Percentiles rank a stretch among this genome's conserved stretches.
These are phyloP conservation scores for Alternaria panax DNA, from an alignment of 2,329 filamentous ascomycete species.

Conservation along the genomic window DNA sequence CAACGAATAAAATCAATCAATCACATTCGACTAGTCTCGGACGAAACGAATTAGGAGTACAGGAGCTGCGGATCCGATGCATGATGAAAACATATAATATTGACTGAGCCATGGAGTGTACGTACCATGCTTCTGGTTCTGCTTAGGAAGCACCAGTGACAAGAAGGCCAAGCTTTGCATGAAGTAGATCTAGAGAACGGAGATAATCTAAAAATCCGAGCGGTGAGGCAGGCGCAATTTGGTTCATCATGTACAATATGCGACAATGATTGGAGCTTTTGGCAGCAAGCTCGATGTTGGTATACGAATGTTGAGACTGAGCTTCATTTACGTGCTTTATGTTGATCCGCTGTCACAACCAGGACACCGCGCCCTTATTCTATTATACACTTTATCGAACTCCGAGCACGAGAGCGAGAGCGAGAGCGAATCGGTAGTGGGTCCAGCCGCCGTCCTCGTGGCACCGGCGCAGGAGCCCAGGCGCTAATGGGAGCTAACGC, in stretches of 20 bases:
- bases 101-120: not conserved
- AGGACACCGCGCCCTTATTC: not conserved
- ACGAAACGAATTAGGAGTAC: not conserved
- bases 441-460: not conserved
- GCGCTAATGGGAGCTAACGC: not conserved
- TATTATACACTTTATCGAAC: not conserved
- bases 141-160: not conserved
- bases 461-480: slow-evolving; percentile 1
- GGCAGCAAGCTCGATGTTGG: not conserved
- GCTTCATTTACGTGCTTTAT: not conserved
- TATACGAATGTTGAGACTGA: not conserved
- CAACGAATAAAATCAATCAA: not conserved
- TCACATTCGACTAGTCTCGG: not conserved
- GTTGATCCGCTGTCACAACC: not conserved
- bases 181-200: not conserved
- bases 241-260: not conserved
- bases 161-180: not conserved
- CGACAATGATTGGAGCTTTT: not conserved
- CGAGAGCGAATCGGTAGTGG: not conserved
- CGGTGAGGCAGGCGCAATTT: not conserved
- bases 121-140: not conserved
- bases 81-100: not conserved
- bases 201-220: not conserved
- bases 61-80: not conserved
- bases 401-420: not conserved